Evolutionary conservation across 1,139 yeast species (phyloP).

Genomic region (Suhomyces choctaworum): DNA sequence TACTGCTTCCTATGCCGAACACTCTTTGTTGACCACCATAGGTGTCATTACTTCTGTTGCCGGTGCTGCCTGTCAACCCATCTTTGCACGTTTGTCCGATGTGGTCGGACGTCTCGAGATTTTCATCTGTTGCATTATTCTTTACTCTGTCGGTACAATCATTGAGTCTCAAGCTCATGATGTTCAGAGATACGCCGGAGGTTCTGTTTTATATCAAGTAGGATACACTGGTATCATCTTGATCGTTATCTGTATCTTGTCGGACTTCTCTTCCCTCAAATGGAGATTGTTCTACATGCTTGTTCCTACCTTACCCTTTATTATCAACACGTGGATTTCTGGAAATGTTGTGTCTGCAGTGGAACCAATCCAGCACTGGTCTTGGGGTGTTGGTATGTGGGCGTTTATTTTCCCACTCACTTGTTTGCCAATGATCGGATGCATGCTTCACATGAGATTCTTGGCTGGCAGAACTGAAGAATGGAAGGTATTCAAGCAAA

Average conservation of each 20-base stretch:
- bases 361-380: constrained; percentile 21
- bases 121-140: constrained; percentile 19
- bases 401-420: constrained; percentile 42
- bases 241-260: constrained; percentile 20
- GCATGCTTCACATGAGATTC: constrained; percentile 36
- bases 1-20: constrained; percentile 14
- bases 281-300: constrained; percentile 25
- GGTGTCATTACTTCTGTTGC: constrained; percentile 23
- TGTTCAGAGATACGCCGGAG: constrained; percentile 25
- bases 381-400: constrained; percentile 42
- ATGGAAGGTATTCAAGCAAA: constrained; percentile 30
- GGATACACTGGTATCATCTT: constrained; percentile 25
- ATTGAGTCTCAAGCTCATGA: constrained; percentile 26
- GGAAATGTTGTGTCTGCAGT: constrained; percentile 21
- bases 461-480: constrained; percentile 36
- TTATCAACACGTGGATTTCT: constrained; percentile 26
- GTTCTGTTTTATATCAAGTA: constrained; percentile 25
- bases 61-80: constrained; percentile 26
- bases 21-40: constrained; percentile 22
- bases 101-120: constrained; percentile 25
- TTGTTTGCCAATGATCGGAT: constrained; percentile 32
- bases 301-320: constrained; percentile 24
- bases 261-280: constrained; percentile 24
- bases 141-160: constrained; percentile 25
- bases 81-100: constrained; percentile 25